Base-by-base conservation (phyloP, 2,329 filamentous ascomycete species). In the Talaromyces sp. region DNA sequence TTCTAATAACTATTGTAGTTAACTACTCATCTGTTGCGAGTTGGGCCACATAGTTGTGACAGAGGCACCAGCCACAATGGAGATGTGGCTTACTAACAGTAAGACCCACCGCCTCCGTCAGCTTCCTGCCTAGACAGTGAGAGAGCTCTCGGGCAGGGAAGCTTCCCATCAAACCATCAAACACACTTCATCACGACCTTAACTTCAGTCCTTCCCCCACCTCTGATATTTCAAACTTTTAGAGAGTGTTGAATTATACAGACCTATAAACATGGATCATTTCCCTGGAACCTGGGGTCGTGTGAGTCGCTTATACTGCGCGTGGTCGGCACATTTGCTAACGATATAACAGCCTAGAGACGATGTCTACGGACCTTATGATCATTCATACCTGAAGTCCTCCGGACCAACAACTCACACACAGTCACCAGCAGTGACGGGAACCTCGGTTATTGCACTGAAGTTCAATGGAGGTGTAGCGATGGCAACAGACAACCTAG, bases 391-490 rank as follows among this genome's bases (percentile, higher is more conserved):
- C 75, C 87, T 97, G 72, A 84, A 89, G 67, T 79, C 77, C 53
- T 69, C 78, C 22, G 82, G 80, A 56, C 90, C 92, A 59, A 91
- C 85, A 72, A 85, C 91, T 70, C 90, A 95, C 77, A 97, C 94
- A 57, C 91, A 96, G 77, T 86, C 86, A 33, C 94, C 94, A 69
- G 88, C 96, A 65, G 94, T 99, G 62, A 99, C 94, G 54, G 94
- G 94, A 71, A 97, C 94, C 52, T 97, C 94, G 55, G 94, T 99
- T 63, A 78, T 99, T 58, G 94, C 88, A 63, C 83, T 97, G 73
- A 97, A 97, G 81, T 99, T 91, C 83, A 93, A 91, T 71, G 90
- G 92, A 66, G 94, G 94, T 70, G 91, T 99, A 63, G 92, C 96
- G 69, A 93, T 99, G 73, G 94, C 93, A 54, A 91, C 94, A 68